Conservation (phyloP, 768 basidiomycete genomes). For the Postia placenta region DNA sequence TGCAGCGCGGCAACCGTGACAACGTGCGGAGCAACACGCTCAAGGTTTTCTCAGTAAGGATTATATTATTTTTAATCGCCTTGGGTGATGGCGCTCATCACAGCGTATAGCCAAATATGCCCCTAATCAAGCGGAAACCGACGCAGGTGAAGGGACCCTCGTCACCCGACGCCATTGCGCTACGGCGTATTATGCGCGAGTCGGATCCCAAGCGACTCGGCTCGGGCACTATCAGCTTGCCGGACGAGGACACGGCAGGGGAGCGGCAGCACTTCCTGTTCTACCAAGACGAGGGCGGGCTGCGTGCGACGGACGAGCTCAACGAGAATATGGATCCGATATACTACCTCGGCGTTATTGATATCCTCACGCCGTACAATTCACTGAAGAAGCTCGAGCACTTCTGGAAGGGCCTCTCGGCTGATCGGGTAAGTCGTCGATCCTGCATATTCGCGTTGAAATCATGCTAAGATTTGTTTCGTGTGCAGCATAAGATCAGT, state of each 20-base stretch:
- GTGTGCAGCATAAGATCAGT: constrained; percentile 82
- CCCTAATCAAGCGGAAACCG: constrained; percentile 53
- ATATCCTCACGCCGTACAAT: constrained; percentile 90
- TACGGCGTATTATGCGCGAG: constrained; percentile 79
- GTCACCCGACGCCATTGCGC: constrained; percentile 71
- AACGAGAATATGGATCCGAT: constrained; percentile 72
- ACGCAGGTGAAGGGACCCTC: constrained; percentile 49
- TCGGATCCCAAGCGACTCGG: constrained; percentile 75
- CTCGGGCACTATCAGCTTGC: constrained; percentile 42
- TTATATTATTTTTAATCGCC: not conserved
- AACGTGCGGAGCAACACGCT: constrained; percentile 87
- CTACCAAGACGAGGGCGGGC: constrained; percentile 94
- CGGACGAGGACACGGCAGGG: constrained; percentile 53
- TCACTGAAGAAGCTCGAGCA: constrained; percentile 76
- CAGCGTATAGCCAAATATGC: constrained; percentile 58
- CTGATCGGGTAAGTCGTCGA: constrained; percentile 75
- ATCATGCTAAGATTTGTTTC: constrained; percentile 6
- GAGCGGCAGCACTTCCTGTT: constrained; percentile 79
- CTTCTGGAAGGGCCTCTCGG: constrained; percentile 85
- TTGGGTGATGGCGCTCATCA: not conserved
- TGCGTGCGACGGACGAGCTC: constrained; percentile 82
- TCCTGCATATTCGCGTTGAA: too few species aligned
- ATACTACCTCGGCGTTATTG: constrained; percentile 95
- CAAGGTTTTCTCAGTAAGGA: constrained; percentile 83
- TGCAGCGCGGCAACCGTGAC: constrained; percentile 86